Conservation (phyloP, 2,329 filamentous ascomycete species). For the Microascus cirrosus region DNA sequence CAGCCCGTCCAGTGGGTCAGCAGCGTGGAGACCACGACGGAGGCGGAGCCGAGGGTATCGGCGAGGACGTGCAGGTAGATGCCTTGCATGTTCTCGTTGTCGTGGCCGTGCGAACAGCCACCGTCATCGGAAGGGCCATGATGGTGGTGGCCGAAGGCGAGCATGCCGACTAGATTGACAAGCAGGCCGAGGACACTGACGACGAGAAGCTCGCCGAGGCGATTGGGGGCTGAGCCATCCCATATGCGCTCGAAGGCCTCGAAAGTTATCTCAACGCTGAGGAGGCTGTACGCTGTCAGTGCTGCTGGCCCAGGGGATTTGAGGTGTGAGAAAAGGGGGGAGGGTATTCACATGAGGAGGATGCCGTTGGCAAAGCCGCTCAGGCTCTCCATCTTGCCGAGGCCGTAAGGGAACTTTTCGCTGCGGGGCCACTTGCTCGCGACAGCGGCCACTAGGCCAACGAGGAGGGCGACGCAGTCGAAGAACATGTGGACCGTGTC, state of each 20-base stretch:
- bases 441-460: slow-evolving; percentile 83
- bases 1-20: slow-evolving; percentile 81
- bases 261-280: slow-evolving; percentile 91
- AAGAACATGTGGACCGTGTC: slow-evolving; percentile 99
- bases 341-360: slow-evolving; percentile 62
- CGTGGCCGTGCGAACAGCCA: slow-evolving; percentile 38
- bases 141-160: slow-evolving; percentile 64
- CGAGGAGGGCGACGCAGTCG: slow-evolving; percentile 83
- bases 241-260: slow-evolving; percentile 83
- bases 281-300: slow-evolving; percentile 17
- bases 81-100: slow-evolving; percentile 95
- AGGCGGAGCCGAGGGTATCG: slow-evolving; percentile 86
- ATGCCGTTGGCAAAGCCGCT: slow-evolving; percentile 96
- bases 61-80: slow-evolving; percentile 94
- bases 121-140: slow-evolving; percentile 37
- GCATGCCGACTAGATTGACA: slow-evolving; percentile 88
- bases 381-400: slow-evolving; percentile 92
- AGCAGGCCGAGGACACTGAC: slow-evolving; percentile 78
- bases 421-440: slow-evolving; percentile 96
- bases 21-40: slow-evolving; percentile 84
- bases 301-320: background rate
- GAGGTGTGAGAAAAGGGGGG: background rate
- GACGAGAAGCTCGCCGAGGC: slow-evolving; percentile 75
- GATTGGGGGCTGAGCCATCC: slow-evolving; percentile 72
- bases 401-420: slow-evolving; percentile 82